Conservation (phyloP, 768 basidiomycete species). For the Leccinum rimulosum region DNA sequence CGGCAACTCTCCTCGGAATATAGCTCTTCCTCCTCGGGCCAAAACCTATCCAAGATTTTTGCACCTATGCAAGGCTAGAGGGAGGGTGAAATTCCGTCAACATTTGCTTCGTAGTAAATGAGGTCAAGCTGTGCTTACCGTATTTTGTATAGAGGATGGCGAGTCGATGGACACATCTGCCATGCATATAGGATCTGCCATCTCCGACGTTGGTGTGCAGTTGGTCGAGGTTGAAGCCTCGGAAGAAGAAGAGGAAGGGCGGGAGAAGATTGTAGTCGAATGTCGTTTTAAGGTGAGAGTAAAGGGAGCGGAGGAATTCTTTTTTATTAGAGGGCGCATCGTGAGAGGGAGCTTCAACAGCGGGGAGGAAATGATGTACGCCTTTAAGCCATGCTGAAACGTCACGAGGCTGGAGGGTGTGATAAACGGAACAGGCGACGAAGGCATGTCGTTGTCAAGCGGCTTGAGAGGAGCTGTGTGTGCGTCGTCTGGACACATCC, state of each 20-base stretch:
- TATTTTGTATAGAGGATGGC: background rate
- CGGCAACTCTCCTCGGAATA: conserved; percentile 20
- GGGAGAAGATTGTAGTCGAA: conserved; percentile 24
- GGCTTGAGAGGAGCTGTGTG: conserved; percentile 17
- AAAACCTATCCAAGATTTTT: conserved; percentile 31
- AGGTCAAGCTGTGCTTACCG: conserved; percentile 17
- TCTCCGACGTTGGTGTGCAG: conserved; percentile 16
- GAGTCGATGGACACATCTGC: conserved; percentile 1
- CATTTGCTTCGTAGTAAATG: background rate
- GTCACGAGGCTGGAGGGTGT: conserved; percentile 27
- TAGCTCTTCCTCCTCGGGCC: conserved; percentile 29
- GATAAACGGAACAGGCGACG: conserved; percentile 26
- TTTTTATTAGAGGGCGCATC: conserved; percentile 28
- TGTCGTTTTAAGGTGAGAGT: conserved; percentile 23
- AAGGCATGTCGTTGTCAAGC: conserved; percentile 23
- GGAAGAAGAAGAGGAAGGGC: conserved; percentile 19
- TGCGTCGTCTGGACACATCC: conserved; percentile 11
- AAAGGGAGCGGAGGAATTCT: conserved; percentile 27
- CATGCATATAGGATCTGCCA: conserved; percentile 22
- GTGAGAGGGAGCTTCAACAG: conserved; percentile 27
- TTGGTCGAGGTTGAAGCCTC: conserved; percentile 8
- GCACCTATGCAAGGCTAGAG: conserved; percentile 26
- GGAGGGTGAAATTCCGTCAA: conserved; percentile 10
- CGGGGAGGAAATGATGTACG: conserved; percentile 23
- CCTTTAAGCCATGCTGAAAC: conserved; percentile 30